These are phyloP conservation scores for Schizophyllum commune DNA, from an alignment of 1,284 basidiomycete genomes.

Conservation along the genomic window DNA sequence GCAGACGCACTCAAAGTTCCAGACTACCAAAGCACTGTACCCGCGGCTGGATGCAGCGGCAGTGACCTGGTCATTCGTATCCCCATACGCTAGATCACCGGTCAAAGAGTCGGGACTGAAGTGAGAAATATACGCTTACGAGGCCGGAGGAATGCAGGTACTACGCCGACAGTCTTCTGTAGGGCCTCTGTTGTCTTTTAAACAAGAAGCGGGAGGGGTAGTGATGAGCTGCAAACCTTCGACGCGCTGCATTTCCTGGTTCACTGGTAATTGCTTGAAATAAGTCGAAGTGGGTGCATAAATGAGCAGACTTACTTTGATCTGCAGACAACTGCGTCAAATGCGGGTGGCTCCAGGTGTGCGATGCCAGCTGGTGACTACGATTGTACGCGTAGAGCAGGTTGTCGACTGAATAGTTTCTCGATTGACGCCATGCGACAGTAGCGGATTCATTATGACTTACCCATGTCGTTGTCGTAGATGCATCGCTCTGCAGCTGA, in stretches of 20 bases:
- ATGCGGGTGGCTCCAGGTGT: slow-evolving; percentile 48
- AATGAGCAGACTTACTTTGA: slow-evolving; percentile 24
- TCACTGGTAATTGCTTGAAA: too few relatives aligned
- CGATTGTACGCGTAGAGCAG: slow-evolving; percentile 26
- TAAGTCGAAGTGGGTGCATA: too few relatives aligned
- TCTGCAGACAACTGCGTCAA: slow-evolving; percentile 32
- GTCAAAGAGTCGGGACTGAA: neutral
- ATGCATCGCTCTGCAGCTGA: slow-evolving; percentile 38
- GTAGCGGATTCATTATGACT: neutral
- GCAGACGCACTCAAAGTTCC: slow-evolving; percentile 34
- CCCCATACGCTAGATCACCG: slow-evolving; percentile 32
- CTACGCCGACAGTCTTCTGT: slow-evolving; percentile 37
- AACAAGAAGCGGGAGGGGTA: too few relatives aligned
- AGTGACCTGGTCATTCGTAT: slow-evolving; percentile 40
- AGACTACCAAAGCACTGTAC: slow-evolving; percentile 26
- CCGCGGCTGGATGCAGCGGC: slow-evolving; percentile 19
- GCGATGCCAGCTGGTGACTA: slow-evolving; percentile 45
- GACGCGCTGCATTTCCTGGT: slow-evolving; percentile 32
- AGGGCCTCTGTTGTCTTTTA: slow-evolving; percentile 38
- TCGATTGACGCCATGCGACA: neutral
- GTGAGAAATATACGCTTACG: slow-evolving; percentile 19
- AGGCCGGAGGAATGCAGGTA: slow-evolving; percentile 39
- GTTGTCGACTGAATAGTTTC: slow-evolving; percentile 2
- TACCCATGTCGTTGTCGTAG: slow-evolving; percentile 30
- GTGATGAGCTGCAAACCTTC: slow-evolving; percentile 20